Evolutionary conservation across 2,329 filamentous ascomycete genomes (phyloP).

Genomic region (Penicillium sp.): DNA sequence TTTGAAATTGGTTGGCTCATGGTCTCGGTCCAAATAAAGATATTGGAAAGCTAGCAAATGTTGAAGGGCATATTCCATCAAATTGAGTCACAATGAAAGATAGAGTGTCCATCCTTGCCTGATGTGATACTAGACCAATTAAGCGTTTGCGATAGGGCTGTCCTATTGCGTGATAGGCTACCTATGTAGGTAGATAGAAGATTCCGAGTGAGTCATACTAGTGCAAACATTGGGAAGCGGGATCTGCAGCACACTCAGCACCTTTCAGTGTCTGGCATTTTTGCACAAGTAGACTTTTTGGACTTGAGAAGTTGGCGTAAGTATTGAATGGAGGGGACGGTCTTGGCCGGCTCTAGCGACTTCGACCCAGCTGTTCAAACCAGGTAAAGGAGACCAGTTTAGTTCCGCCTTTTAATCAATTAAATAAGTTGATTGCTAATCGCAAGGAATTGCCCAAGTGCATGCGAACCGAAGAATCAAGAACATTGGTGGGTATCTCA

Average conservation of each 20-base stretch:
- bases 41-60: background rate
- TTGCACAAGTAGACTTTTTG: background rate
- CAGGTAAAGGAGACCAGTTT: background rate
- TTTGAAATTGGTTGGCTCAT: background rate
- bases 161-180: background rate
- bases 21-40: background rate
- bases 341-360: background rate
- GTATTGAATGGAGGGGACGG: background rate
- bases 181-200: background rate
- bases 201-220: background rate
- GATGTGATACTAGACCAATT: background rate
- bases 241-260: background rate
- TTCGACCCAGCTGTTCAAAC: background rate
- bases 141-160: background rate
- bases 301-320: background rate
- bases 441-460: background rate
- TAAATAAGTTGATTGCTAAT: background rate
- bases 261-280: background rate
- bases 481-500: constrained; percentile 10
- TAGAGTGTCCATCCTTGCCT: background rate
- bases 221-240: background rate
- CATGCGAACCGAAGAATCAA: background rate
- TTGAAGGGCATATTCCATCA: background rate
- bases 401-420: background rate
- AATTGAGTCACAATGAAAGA: background rate